Evolutionary conservation across 345 rosid genomes (phyloP).

Genomic region (Citrus inodora): DNA sequence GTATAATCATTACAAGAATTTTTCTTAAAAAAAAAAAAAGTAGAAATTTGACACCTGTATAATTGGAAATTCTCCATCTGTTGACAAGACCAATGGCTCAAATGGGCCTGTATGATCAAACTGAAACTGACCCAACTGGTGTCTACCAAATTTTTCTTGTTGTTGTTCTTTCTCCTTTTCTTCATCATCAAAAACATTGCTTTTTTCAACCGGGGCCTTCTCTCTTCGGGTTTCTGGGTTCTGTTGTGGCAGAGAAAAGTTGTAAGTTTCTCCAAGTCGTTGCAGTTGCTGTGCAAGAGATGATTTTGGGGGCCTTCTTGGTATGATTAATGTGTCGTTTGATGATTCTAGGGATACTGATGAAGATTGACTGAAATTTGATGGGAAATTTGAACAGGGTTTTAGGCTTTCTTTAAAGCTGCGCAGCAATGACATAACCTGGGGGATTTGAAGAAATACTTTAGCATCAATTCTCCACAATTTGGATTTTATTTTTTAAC

Average conservation of each 20-base stretch:
- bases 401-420: conserved; percentile 66
- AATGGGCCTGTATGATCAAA: conserved; percentile 77
- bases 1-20: neutral
- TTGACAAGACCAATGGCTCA: conserved; percentile 64
- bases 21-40: neutral
- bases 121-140: conserved; percentile 49
- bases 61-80: conserved; percentile 53
- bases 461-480: neutral
- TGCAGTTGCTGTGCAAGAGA: conserved; percentile 68
- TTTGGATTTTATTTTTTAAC: neutral
- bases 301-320: conserved; percentile 85
- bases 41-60: conserved; percentile 43
- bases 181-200: conserved; percentile 20
- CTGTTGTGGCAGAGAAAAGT: conserved; percentile 31
- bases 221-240: conserved; percentile 12
- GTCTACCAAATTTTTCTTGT: conserved; percentile 46
- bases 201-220: conserved; percentile 17
- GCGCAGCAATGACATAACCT: conserved; percentile 62
- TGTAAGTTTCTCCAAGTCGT: conserved; percentile 55
- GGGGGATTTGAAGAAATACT: neutral
- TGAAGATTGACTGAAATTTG: conserved; percentile 21
- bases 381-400: conserved; percentile 44
- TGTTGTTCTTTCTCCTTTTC: conserved; percentile 31
- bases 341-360: conserved; percentile 35
- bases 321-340: conserved; percentile 25